Conservation (phyloP, 2,329 filamentous ascomycete genomes). For the Clonostachys byssicola region DNA sequence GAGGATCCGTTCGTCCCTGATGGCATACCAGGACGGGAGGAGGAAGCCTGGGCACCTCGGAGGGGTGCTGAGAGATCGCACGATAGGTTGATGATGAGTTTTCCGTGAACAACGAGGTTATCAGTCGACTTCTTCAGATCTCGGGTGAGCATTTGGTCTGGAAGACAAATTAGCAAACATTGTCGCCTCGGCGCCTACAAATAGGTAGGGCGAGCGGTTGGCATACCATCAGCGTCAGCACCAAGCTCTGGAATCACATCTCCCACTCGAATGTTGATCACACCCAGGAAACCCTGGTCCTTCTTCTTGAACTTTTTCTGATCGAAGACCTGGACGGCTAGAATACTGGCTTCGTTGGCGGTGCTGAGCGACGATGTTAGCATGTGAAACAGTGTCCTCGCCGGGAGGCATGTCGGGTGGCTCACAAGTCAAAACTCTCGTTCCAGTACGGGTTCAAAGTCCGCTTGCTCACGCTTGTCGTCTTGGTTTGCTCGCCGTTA, state of each 20-base stretch:
- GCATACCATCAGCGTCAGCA: constrained; percentile 82
- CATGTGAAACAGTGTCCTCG: not conserved
- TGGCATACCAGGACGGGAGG: constrained; percentile 35
- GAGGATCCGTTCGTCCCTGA: constrained; percentile 32
- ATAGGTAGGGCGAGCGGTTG: constrained; percentile 9
- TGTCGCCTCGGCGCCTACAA: constrained; percentile 5
- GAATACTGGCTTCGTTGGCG: constrained; percentile 91
- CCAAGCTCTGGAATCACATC: constrained; percentile 84
- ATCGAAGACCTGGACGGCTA: constrained; percentile 97
- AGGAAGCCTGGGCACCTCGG: constrained; percentile 39
- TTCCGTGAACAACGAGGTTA: constrained; percentile 95
- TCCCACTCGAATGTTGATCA: constrained; percentile 94
- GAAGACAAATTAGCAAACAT: constrained; percentile 25
- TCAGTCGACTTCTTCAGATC: constrained; percentile 98
- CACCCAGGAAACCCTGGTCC: constrained; percentile 96
- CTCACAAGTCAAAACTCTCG: constrained; percentile 96
- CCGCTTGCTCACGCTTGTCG: constrained; percentile 95
- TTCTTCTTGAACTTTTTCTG: constrained; percentile 99
- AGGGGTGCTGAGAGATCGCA: constrained; percentile 78
- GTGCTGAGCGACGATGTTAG: constrained; percentile 49
- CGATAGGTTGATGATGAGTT: constrained; percentile 93
- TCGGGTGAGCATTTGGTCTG: constrained; percentile 96
- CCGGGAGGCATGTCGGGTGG: not conserved
- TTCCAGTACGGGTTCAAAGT: constrained; percentile 99
- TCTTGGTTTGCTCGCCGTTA: constrained; percentile 96